A percentile compares a stretch with the other conserved stretches of the same genome.
Evolutionary conservation across 441 rosid genomes (phyloP).

Genomic region (Gossypium schwendimanii): DNA sequence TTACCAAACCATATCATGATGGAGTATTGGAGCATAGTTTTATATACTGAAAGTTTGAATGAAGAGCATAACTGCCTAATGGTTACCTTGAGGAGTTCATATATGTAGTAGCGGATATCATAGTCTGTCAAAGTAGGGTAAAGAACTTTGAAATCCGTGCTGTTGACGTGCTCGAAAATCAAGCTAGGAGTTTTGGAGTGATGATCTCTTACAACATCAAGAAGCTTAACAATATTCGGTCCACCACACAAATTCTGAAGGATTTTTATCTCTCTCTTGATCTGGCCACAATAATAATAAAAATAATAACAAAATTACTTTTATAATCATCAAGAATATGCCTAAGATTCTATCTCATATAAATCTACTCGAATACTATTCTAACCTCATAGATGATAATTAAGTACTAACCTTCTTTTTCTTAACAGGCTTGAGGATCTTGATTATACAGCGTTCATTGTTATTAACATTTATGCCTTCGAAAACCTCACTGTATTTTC

Average conservation of each 20-base stretch:
- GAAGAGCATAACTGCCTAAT: neutral
- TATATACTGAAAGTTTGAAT: neutral
- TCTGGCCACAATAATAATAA: constrained; percentile 35
- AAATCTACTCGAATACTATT: constrained; percentile 4
- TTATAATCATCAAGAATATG: constrained; percentile 1
- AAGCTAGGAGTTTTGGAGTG: constrained; percentile 93
- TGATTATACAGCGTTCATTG: constrained; percentile 76
- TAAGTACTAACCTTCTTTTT: constrained; percentile 65
- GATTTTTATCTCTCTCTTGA: constrained; percentile 90
- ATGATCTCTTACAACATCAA: constrained; percentile 84
- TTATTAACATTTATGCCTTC: constrained; percentile 78
- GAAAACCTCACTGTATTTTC: constrained; percentile 89
- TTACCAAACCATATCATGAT: neutral
- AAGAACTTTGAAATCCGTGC: constrained; percentile 86
- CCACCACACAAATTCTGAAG: constrained; percentile 93
- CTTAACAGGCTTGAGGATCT: constrained; percentile 97
- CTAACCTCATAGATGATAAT: neutral
- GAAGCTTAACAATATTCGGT: constrained; percentile 80
- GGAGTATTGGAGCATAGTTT: neutral
- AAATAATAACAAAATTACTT: constrained; percentile 10
- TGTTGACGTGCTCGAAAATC: constrained; percentile 87
- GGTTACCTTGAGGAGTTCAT: constrained; percentile 87
- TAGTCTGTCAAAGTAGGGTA: constrained; percentile 91
- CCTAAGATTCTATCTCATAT: neutral
- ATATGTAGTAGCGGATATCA: constrained; percentile 89